Evolutionary conservation across 805 yeast genomes (phyloP), one percentile per base, ranked within the genome.

Genomic region (Komagataella populi): DNA sequence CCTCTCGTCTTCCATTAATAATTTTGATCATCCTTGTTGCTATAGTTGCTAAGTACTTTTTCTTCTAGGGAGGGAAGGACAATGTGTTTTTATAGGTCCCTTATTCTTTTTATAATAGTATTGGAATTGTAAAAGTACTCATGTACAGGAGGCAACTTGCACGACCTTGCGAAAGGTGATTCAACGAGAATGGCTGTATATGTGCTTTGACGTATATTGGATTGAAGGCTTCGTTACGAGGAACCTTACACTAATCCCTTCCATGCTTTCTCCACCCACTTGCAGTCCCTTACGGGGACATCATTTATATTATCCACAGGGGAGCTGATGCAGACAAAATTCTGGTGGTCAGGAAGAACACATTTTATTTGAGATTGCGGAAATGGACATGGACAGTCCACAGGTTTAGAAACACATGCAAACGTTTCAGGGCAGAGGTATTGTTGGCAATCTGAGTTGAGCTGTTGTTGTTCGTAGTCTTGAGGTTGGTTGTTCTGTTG

Each of bases 331-430:
- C 99, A 93, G 14, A 90, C 73, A 60, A 71, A 84, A 51, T 77
- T 77, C 36, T 71, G 67, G 17, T 79, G 74, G 55, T 78, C 81
- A 0, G 96, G 95, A 45, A 87, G 69, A 2, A 75, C 62, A 65
- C 99, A 93, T 60, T 87, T 84, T 54, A 86, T 60, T 63, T 91
- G 96, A 1, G 95, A 82, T 53, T 81, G 78, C 1, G 96, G 93
- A 61, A 80, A 91, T 2, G 87, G 88, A 63, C 99, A 93, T 1
- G 97, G 96, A 63, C 99, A 93, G 50, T 83, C 85, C 6, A 73
- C 57, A 0, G 87, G 79, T 1, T 66, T 59, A 1, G 73, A 72
- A 0, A 87, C 99, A 69, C 99, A 93, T 7, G 72, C 72, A 45
- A 81, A 70, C 0, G 97, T 87, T 57, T 83, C 95, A 3, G 87